Evolutionary conservation across 2,329 filamentous ascomycete species (phyloP).

Genomic region (Hyphodiscus sp.): DNA sequence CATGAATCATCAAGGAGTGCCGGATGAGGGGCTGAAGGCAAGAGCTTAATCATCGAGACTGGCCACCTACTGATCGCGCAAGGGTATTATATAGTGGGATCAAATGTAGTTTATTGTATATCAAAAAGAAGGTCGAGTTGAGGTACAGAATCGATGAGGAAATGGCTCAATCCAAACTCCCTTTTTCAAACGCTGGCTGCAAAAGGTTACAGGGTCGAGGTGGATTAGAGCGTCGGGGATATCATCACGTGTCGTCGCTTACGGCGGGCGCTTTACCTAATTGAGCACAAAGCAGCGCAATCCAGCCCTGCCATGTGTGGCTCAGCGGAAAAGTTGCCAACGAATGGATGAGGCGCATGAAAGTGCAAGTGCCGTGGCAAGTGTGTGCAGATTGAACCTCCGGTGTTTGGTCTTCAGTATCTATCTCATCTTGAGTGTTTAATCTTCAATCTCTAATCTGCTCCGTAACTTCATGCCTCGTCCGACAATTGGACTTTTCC

Average conservation of each 20-base stretch:
- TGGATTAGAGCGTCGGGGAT: background rate
- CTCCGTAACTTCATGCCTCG: background rate
- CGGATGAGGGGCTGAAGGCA: background rate
- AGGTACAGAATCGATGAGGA: background rate
- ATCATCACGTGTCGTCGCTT: background rate
- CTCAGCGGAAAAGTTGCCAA: no score
- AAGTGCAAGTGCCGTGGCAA: background rate
- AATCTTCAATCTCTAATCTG: background rate
- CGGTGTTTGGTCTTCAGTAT: no score
- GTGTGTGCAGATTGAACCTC: no score
- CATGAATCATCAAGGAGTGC: background rate
- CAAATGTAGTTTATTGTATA: background rate
- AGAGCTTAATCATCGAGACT: background rate
- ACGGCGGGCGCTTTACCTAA: slow-evolving; percentile 28
- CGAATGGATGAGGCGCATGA: background rate
- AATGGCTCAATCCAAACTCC: background rate
- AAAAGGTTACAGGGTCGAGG: background rate
- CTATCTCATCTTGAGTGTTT: no score
- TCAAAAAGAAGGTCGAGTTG: background rate
- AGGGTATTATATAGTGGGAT: background rate
- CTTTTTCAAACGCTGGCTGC: background rate
- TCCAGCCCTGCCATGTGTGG: no score
- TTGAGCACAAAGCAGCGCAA: slow-evolving; percentile 22
- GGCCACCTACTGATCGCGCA: background rate
- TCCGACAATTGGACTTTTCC: background rate